Conservation (phyloP, 352 stramenopile genomes). For the Globisporangium abappressorium region DNA sequence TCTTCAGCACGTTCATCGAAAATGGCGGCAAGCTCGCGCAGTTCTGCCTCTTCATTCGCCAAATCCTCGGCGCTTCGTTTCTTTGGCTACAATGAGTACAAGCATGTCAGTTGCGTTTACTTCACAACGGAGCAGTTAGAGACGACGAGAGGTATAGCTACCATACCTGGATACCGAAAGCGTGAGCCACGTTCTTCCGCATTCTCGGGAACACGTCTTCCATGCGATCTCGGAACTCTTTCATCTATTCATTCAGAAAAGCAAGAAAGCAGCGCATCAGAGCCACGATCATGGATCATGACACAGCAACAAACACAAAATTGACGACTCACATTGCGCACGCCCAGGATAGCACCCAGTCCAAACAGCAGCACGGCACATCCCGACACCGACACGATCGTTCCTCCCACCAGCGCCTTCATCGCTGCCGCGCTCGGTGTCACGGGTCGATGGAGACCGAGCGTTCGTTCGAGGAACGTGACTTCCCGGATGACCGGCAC, state of each 20-base stretch:
- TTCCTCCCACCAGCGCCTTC: slow-evolving; percentile 50
- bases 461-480: slow-evolving; percentile 37
- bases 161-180: slow-evolving; percentile 26
- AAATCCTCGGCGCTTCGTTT: slow-evolving; percentile 11
- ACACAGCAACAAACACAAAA: no score
- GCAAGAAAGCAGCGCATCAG: no score
- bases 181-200: slow-evolving; percentile 13
- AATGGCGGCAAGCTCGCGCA: slow-evolving; percentile 23
- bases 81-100: background rate
- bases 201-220: slow-evolving; percentile 27
- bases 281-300: no score
- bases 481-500: slow-evolving; percentile 20
- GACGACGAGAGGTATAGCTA: background rate
- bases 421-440: slow-evolving; percentile 31
- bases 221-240: slow-evolving; percentile 40
- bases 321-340: slow-evolving; percentile 33
- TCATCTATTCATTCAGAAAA: slow-evolving; percentile 12
- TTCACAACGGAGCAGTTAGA: background rate
- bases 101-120: no score
- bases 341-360: slow-evolving; percentile 29
- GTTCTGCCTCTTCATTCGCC: slow-evolving; percentile 23
- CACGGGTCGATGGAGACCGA: slow-evolving; percentile 39
- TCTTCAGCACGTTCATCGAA: slow-evolving; percentile 19
- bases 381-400: slow-evolving; percentile 38
- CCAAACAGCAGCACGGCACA: slow-evolving; percentile 37